These are phyloP conservation scores for Urostyla sp. DNA, from an alignment of 73 alveolate genomes.

Conservation along the genomic window DNA sequence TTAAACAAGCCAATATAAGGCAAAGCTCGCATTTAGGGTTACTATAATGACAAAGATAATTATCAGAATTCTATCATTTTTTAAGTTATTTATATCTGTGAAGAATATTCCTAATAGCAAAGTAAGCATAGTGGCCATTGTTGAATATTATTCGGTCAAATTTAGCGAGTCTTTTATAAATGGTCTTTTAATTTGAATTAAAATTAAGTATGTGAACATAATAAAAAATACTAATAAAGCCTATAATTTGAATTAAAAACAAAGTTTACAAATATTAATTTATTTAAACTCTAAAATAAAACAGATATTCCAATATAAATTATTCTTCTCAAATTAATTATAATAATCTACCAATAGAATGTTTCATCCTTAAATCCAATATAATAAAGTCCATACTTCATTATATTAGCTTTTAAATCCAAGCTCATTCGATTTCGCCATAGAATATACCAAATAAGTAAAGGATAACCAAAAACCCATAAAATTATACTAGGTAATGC, in stretches of 20 bases:
- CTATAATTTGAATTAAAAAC: background rate
- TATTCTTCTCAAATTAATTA: slow-evolving; percentile 33
- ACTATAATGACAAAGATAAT: background rate
- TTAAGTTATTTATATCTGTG: background rate
- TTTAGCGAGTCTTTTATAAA: background rate
- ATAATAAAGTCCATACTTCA: slow-evolving; percentile 54
- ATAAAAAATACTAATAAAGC: background rate
- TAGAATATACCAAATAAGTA: slow-evolving; percentile 12
- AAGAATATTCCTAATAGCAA: background rate
- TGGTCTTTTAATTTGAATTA: background rate
- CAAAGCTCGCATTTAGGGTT: background rate
- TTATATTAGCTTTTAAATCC: background rate
- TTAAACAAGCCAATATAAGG: background rate
- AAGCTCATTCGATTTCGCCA: background rate
- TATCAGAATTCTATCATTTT: background rate
- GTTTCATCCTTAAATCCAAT: slow-evolving; percentile 38
- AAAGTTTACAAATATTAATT: background rate
- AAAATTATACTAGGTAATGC: slow-evolving; percentile 56
- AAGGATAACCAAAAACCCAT: slow-evolving; percentile 62
- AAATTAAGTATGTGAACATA: background rate
- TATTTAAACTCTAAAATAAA: background rate
- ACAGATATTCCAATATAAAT: background rate
- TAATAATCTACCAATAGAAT: slow-evolving; percentile 36
- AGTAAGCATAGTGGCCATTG: background rate
- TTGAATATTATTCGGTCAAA: background rate